Percentiles rank a stretch among this genome's conserved stretches.
phyloP scores from a whole-genome alignment of 306 rosid genomes.

The Clitoria ternatea region DNA sequence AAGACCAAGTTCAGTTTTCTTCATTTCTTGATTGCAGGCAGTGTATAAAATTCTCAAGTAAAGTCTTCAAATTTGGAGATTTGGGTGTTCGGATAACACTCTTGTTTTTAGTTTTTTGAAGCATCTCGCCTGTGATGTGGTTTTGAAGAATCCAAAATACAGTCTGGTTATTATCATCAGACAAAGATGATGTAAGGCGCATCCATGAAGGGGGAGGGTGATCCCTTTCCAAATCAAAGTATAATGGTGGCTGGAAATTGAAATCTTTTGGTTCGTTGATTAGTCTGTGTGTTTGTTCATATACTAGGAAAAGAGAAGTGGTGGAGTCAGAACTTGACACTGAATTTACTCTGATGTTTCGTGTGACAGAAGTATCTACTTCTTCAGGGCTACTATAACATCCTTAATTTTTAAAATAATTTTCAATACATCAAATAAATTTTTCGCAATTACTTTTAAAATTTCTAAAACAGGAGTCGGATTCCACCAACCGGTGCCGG shows the following conservation, averaged over 20 bases:
- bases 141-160: constrained; percentile 56
- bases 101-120: constrained; percentile 26
- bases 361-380: constrained; percentile 51
- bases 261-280: constrained; percentile 34
- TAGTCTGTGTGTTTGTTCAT: constrained; percentile 46
- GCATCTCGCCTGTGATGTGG: constrained; percentile 44
- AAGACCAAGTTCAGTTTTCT: constrained; percentile 25
- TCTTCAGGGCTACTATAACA: constrained; percentile 94
- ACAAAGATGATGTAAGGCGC: constrained; percentile 37
- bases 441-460: too few species aligned
- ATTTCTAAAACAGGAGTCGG: too few species aligned
- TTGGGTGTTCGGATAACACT: constrained; percentile 29
- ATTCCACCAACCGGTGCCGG: too few species aligned
- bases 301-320: constrained; percentile 64
- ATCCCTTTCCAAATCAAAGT: constrained; percentile 47
- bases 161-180: constrained; percentile 34
- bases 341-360: constrained; percentile 52
- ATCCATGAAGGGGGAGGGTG: constrained; percentile 33
- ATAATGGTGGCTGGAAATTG: constrained; percentile 35
- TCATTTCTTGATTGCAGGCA: constrained; percentile 40
- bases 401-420: too few species aligned
- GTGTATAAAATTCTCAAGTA: constrained; percentile 35
- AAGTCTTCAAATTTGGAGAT: constrained; percentile 51
- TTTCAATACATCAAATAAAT: too few species aligned
- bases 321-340: constrained; percentile 54